These are phyloP conservation scores for Dalbergia cultrata DNA, from an alignment of 306 rosid genomes.

Conservation along the genomic window DNA sequence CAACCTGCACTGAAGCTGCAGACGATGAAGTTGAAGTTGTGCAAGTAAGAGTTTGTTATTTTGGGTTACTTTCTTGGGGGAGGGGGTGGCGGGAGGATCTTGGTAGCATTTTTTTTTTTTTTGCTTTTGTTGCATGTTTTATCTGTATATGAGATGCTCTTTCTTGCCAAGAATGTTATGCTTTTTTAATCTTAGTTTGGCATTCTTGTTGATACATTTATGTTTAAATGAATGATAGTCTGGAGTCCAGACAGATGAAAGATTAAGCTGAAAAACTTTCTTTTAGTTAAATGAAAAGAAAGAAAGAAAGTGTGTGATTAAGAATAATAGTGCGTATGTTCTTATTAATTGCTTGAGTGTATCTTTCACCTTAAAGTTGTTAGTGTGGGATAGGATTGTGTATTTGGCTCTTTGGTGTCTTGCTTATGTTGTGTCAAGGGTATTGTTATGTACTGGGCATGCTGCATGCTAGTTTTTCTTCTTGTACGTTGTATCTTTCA, in stretches of 20 bases:
- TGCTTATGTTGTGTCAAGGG: not conserved
- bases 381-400: not conserved
- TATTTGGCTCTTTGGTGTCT: not conserved
- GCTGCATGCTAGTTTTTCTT: constrained; percentile 6
- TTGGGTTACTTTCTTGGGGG: not conserved
- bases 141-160: not conserved
- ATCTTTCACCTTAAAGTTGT: not conserved
- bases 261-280: not conserved
- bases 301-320: no score
- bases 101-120: not conserved
- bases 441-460: not conserved
- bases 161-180: constrained; percentile 11
- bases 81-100: not conserved
- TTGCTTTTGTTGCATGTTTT: constrained; percentile 22
- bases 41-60: constrained; percentile 74
- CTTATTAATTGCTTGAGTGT: not conserved
- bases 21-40: constrained; percentile 91
- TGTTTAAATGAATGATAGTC: not conserved
- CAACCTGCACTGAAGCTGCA: constrained; percentile 92
- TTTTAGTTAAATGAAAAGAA: not conserved
- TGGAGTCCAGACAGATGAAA: not conserved
- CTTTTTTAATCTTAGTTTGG: constrained; percentile 1
- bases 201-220: not conserved
- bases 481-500: constrained; percentile 17
- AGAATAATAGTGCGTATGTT: not conserved